Conservation (phyloP, 306 rosid species). For the Carpinus viminea region DNA sequence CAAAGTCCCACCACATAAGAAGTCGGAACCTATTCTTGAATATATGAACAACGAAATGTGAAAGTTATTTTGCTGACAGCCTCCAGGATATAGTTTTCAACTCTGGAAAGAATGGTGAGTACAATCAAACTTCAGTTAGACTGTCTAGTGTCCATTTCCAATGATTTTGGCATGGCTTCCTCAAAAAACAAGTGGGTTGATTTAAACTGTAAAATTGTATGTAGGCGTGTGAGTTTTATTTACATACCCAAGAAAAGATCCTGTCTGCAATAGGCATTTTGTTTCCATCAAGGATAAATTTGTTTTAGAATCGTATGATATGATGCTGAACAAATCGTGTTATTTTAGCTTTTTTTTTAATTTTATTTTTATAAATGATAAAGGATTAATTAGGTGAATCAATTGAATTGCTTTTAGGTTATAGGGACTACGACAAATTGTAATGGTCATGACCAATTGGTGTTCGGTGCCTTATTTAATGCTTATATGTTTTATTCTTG, state of each 20-base stretch:
- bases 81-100: conserved; percentile 70
- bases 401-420: neutral
- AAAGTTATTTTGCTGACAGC: conserved; percentile 73
- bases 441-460: neutral
- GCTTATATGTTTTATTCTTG: neutral
- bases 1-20: conserved; percentile 50
- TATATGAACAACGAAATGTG: conserved; percentile 78
- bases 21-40: conserved; percentile 87
- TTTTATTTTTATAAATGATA: too few relatives aligned
- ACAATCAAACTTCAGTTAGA: neutral
- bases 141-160: neutral
- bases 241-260: too few relatives aligned
- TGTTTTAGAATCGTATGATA: neutral
- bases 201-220: too few relatives aligned
- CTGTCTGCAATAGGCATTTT: neutral
- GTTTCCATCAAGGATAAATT: neutral
- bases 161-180: neutral
- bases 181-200: too few relatives aligned
- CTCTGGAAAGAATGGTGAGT: conserved; percentile 80
- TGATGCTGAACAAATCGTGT: neutral
- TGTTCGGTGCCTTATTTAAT: neutral
- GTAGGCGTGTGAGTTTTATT: too few relatives aligned
- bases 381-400: neutral
- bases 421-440: neutral
- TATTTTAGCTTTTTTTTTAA: neutral